phyloP scores from a whole-genome alignment of 805 yeast genomes.

The Kodamaea lidongshanica region DNA sequence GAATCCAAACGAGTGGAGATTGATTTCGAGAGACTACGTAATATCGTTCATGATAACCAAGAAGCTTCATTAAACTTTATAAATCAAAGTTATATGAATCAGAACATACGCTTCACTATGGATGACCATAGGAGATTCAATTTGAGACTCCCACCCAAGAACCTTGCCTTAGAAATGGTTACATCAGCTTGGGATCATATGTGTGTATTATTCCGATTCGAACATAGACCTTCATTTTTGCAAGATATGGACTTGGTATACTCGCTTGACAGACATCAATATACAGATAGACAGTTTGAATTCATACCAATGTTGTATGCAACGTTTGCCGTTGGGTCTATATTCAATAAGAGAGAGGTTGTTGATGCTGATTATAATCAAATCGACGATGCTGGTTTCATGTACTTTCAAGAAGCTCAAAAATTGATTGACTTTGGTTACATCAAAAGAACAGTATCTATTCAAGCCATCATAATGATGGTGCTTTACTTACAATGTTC shows the following conservation, averaged over 20 bases:
- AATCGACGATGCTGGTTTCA: conserved; percentile 71
- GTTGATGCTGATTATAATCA: conserved; percentile 21
- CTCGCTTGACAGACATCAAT: conserved; percentile 65
- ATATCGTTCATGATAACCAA: conserved; percentile 16
- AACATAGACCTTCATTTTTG: conserved; percentile 76
- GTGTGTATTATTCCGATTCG: conserved; percentile 77
- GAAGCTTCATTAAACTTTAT: conserved; percentile 23
- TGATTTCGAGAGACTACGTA: conserved; percentile 31
- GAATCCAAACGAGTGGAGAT: conserved; percentile 20
- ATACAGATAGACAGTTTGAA: conserved; percentile 65
- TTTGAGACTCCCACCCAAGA: conserved; percentile 69
- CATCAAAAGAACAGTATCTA: conserved; percentile 73
- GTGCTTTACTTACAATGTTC: conserved; percentile 81
- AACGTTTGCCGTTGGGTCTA: conserved; percentile 83
- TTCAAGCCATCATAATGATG: conserved; percentile 83
- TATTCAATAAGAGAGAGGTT: conserved; percentile 54
- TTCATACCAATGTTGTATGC: conserved; percentile 78
- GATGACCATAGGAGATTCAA: conserved; percentile 29
- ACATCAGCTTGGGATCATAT: conserved; percentile 80
- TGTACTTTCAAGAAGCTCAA: conserved; percentile 75
- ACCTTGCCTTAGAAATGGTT: conserved; percentile 62
- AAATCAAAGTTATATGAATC: conserved; percentile 6
- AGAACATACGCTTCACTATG: conserved; percentile 1
- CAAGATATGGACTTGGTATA: conserved; percentile 70
- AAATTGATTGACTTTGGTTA: conserved; percentile 76